Base-by-base conservation (phyloP, 306 rosid genomes). In the Sechiopsis laciniata region DNA sequence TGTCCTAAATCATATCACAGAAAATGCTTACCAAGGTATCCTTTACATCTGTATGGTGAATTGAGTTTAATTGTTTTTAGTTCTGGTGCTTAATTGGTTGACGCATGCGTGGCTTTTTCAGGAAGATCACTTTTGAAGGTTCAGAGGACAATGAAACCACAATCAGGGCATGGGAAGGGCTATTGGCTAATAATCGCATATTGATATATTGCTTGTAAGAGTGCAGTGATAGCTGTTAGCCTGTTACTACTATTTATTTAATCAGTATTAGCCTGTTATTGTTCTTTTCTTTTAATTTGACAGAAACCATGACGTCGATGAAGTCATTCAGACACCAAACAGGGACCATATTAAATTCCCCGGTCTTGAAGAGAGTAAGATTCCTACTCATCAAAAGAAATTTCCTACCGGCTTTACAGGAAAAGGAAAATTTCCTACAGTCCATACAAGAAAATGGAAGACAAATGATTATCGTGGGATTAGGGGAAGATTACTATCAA, bases 141-240 rank as follows among this genome's bases (percentile, higher is more conserved):
- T n/a, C 1, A 10, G 91, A 76, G 74, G 87, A 80, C 0, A 86
- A 84, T 60, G 88, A 14, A 21, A 21, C 75, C 63, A 29, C 64
- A 22, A 46, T 74, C 48, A 89, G 97, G 87, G 99, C 97, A 20
- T 94, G 99, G 99, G 85, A 85, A 78, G 71, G 8, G 54, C 87
- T 94, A 66, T 75, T 94, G 74, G 92, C 96, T 40, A 40, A 40
- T 76, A 87, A 85, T 56, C 95, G 96, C 55, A 80, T 94, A 67
- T 88, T 94, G 61, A 94, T 91, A 73, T 94, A 89, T 80, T 94
- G 99, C 88, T 75, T 80, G 97, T 93, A 89, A 89, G 98, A 87
- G 42, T 53, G 62, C 32, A 7, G 12, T 42, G 42, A 55, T 29
- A 64, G 11, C n/a, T 74, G 45, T 32, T 32, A 32, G 37, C 37